Evolutionary conservation across 2,329 filamentous ascomycete genomes (phyloP).

Genomic region (Fusarium equiseti): DNA sequence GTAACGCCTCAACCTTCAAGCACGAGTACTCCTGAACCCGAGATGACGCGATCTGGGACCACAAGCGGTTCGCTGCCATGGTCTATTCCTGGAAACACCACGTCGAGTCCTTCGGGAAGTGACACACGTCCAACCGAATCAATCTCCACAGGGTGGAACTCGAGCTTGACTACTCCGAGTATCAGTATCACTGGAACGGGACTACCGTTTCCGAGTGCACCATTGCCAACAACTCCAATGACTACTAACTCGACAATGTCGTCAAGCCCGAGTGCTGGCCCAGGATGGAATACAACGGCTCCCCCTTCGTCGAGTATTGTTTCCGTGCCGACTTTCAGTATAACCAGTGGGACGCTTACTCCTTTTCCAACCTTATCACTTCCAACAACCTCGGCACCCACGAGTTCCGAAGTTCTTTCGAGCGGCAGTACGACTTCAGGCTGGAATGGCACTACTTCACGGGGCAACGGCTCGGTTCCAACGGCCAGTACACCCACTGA

Average conservation of each 20-base stretch:
- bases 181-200: constrained; percentile 6
- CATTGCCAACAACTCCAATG: background rate
- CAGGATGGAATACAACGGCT: constrained; percentile 12
- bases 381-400: background rate
- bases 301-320: background rate
- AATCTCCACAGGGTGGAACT: constrained; percentile 26
- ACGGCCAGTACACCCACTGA: background rate
- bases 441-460: background rate
- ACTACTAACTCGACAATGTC: background rate
- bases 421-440: background rate
- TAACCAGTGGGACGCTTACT: constrained; percentile 3
- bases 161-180: constrained; percentile 19
- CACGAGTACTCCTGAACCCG: constrained; percentile 6
- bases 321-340: constrained; percentile 4
- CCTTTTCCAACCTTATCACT: background rate
- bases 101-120: constrained; percentile 16
- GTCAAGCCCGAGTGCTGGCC: background rate
- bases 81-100: constrained; percentile 25
- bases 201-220: background rate
- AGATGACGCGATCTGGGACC: constrained; percentile 12
- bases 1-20: constrained; percentile 4
- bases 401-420: background rate
- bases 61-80: constrained; percentile 20
- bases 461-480: background rate
- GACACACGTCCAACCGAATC: constrained; percentile 24